Base-by-base conservation (phyloP, 2,329 filamentous ascomycete species). In the Erysiphe pulchra region DNA sequence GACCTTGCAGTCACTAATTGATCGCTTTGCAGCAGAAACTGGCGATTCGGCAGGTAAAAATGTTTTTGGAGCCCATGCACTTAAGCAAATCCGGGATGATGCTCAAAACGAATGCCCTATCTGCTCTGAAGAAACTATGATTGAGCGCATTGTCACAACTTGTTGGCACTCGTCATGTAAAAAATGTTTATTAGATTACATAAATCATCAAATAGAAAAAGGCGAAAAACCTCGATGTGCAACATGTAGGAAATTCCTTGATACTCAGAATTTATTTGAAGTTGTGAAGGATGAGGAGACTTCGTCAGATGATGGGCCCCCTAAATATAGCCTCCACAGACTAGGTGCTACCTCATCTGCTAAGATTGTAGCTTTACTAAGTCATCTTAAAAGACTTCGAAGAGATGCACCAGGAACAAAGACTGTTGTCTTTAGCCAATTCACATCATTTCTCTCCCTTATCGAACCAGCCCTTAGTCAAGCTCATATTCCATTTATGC, bases 121-220 rank as follows among this genome's bases (percentile, higher is more conserved):
- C 45, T 98, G 90, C 61, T 75, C 82, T 4, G 87, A 95, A 59
- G 90, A 95, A 59, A 85, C 86, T 3, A 95, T 95, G 85, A 73
- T 83, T 37, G 80, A 94, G 46, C 87, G 92, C 57, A 80, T 81
- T 0, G 90, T 98, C 1, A 95, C 90, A 0, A 83, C 84, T 0
- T 98, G 90, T 62, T 98, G 90, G 85, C 90, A 98, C 60, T 92
- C 83, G 32, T 86, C 90, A 0, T 98, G 90, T 65, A 93, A 90
- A 61, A 79, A 82, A 50, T 98, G 90, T 55, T 64, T 95, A n/a
- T 65, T 92, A 1, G 77, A 84, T 53, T 93, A 84, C 54, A 92
- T 98, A 56, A 75, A 80, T 50, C 85, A 93, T 55, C 80, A 93
- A 59, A 78, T 70, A 4, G 77, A 83, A 52, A 83, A 79, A 48